phyloP scores from a whole-genome alignment of 371 early-diverging fungal species.

The Basidiobolus meristosporus region DNA sequence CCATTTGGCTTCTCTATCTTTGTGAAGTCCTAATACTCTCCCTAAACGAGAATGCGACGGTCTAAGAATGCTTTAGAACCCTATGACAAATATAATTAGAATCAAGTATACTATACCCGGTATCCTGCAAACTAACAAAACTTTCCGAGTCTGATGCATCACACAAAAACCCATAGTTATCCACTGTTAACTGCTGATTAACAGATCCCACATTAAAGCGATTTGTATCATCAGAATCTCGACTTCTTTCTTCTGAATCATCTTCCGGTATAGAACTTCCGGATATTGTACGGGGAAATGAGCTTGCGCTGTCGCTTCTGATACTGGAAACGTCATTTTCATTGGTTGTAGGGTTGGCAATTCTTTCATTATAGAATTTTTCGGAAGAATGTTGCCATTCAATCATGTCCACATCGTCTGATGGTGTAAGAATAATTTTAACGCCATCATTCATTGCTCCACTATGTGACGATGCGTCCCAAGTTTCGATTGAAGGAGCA shows the following conservation, averaged over 20 bases:
- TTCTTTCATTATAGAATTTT: neutral
- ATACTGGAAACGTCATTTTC: neutral
- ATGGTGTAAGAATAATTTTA: too few relatives aligned
- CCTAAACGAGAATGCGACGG: neutral
- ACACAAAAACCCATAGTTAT: slow-evolving; percentile 35
- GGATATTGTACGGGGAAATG: neutral
- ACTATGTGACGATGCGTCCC: too few relatives aligned
- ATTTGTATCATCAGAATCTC: neutral
- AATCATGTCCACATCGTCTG: too few relatives aligned
- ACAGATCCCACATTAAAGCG: neutral
- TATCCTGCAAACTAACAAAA: slow-evolving; percentile 5
- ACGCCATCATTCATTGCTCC: too few relatives aligned
- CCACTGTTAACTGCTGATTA: slow-evolving; percentile 6
- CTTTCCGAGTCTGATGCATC: slow-evolving; percentile 14
- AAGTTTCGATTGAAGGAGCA: too few relatives aligned
- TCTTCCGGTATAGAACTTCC: neutral
- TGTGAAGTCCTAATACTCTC: neutral
- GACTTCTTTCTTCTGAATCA: too few relatives aligned
- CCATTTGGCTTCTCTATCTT: slow-evolving; percentile 2
- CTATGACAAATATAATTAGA: neutral
- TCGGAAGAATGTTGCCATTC: neutral
- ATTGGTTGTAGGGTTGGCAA: neutral
- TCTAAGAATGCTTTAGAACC: slow-evolving; percentile 2
- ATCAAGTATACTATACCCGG: slow-evolving; percentile 4
- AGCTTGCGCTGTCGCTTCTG: neutral